phyloP scores from a whole-genome alignment of 2,329 filamentous ascomycete genomes.

The Clarireedia homoeocarpa region DNA sequence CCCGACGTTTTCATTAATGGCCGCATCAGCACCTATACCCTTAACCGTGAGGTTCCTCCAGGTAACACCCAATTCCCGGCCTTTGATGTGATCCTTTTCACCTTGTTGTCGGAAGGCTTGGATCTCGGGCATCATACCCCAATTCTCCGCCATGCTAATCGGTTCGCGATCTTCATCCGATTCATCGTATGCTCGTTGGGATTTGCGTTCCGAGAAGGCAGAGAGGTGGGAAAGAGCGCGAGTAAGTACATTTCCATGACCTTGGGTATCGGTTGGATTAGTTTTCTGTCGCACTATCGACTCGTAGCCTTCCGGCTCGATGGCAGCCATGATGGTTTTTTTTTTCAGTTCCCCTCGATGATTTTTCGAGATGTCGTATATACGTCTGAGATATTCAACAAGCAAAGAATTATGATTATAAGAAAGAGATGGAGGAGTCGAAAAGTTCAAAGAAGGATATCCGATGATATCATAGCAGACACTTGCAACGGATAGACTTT shows the following conservation, averaged over 20 bases:
- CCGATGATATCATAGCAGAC: no score
- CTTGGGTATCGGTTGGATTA: no score
- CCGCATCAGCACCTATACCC: slow-evolving; percentile 26
- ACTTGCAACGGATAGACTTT: no score
- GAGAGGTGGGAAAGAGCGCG: background rate
- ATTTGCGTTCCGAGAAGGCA: background rate
- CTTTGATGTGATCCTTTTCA: slow-evolving; percentile 21
- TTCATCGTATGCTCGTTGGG: background rate
- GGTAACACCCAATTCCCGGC: slow-evolving; percentile 30
- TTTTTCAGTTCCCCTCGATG: no score
- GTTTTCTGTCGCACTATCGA: no score
- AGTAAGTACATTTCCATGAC: no score
- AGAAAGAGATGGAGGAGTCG: no score
- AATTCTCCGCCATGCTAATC: slow-evolving; percentile 18
- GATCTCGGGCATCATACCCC: slow-evolving; percentile 26
- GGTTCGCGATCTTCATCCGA: slow-evolving; percentile 18
- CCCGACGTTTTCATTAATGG: slow-evolving; percentile 24
- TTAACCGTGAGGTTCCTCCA: slow-evolving; percentile 26
- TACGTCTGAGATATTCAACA: no score
- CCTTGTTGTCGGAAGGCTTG: slow-evolving; percentile 16
- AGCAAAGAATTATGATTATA: no score
- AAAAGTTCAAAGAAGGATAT: no score
- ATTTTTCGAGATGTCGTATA: no score
- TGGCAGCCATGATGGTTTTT: slow-evolving; percentile 9
- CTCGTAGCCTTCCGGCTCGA: slow-evolving; percentile 10